Conservation (phyloP, 495 filamentous ascomycete species). For the Trypethelium eluteriae region DNA sequence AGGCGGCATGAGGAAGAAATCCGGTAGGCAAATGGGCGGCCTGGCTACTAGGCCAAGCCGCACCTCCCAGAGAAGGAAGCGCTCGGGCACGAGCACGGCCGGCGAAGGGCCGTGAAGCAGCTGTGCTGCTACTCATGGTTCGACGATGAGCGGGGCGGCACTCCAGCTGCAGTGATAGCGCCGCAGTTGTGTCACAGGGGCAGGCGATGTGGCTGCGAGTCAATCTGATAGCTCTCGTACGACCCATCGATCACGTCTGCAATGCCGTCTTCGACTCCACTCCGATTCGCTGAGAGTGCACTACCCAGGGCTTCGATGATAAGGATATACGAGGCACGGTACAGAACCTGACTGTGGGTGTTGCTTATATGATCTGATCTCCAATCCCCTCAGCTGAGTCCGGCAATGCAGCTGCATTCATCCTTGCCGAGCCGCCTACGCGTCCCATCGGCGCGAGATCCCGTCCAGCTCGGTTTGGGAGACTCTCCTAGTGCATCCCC, state of each 20-base stretch:
- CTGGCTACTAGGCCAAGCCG: neutral
- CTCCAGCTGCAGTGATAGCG: neutral
- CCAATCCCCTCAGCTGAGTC: neutral
- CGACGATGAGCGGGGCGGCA: neutral
- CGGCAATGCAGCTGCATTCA: neutral
- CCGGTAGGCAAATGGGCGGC: neutral
- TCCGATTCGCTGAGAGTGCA: no score
- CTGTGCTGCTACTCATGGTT: neutral
- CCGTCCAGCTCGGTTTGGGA: neutral
- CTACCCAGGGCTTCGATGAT: no score
- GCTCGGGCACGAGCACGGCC: neutral
- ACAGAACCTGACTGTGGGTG: neutral
- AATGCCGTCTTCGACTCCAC: no score
- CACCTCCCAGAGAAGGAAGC: neutral
- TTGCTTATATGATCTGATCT: neutral
- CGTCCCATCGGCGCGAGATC: neutral
- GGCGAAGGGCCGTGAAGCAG: neutral
- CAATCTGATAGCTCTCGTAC: neutral
- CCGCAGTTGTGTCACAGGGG: neutral
- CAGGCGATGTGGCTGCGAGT: neutral
- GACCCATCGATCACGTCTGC: neutral
- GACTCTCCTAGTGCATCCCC: neutral
- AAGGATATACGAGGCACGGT: neutral
- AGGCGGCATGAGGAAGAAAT: neutral
- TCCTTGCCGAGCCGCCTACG: neutral